Evolutionary conservation across 1,284 basidiomycete genomes (phyloP), one percentile per base, ranked within the genome.

Genomic region (Pseudozyma tsukubaensis): DNA sequence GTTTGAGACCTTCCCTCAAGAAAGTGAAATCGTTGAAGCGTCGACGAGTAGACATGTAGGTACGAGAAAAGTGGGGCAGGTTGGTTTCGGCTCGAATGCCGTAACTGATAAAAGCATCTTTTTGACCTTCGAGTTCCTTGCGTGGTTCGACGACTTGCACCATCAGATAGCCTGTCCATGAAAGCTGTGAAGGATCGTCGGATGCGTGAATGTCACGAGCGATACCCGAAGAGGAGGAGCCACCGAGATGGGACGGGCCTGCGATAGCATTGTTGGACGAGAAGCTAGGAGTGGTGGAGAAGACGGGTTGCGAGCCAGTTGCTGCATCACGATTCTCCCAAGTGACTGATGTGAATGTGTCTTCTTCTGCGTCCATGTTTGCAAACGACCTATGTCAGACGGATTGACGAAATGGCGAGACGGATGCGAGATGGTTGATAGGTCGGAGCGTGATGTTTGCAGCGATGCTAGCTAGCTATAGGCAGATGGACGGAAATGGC

Each of bases 1-100:
- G 91, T 19, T 90, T 89, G 36, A 99, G 89, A 80, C 97, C 90
- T 53, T 97, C 91, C 68, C 92, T 88, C 39, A 99, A 87, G 84
- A 99, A 99, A 39, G 93, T 92, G 85, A 99, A 99, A 86, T 99
- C 97, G 82, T 96, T 93, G 86, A 97, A 99, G 29, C 96, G 89
- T 67, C 96, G 89, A 57, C 96, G 89, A 14, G 92, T 87, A 7
- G 91, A 87, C 87, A 45, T 90, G 89, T 29, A 91, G 89, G 88
- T 73, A 16, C 74, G 64, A 4, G 76, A 63, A 55, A 92, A 98
- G 86, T 90, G 92, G 29, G 89, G 88, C 19, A 92, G 88, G 78
- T 91, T 92, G 32, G 92, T 94, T 92, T 93, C 91, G 45, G 93
- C 94, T 32, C 90, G 89, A 42, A 99, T 93, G 44, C 94, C 88